A percentile compares a stretch with the other conserved stretches of the same genome.
phyloP scores from a whole-genome alignment of 192 early-diverging fungal genomes.

The Funneliformis mosseae region DNA sequence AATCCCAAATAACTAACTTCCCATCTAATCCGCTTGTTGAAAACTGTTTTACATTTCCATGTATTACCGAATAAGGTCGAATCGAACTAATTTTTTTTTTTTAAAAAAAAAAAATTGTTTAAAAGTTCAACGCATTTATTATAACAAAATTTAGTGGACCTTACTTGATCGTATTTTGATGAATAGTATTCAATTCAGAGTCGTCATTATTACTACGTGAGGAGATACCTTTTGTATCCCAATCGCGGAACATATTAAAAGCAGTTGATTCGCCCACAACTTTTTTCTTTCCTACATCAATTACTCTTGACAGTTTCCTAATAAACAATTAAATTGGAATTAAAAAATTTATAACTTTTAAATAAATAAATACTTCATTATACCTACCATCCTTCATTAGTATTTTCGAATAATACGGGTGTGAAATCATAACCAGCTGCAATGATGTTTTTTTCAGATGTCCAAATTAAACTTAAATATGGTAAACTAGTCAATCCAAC shows the following conservation, averaged over 20 bases:
- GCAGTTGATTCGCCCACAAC: conserved; percentile 66
- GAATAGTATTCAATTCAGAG: conserved; percentile 76
- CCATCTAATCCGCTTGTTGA: conserved; percentile 84
- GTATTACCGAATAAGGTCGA: conserved; percentile 54
- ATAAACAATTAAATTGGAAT: background rate
- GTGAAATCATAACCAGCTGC: conserved; percentile 94
- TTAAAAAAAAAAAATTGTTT: background rate
- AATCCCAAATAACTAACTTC: conserved; percentile 79
- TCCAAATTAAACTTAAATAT: conserved; percentile 76
- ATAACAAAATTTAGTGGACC: conserved; percentile 19
- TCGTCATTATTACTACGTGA: conserved; percentile 63
- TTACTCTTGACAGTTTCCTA: conserved; percentile 61
- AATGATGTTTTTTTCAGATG: conserved; percentile 75
- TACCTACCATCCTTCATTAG: conserved; percentile 59
- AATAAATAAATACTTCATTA: background rate
- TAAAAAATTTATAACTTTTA: background rate
- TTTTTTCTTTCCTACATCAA: conserved; percentile 83
- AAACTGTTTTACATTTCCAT: conserved; percentile 64
- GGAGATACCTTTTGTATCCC: conserved; percentile 76
- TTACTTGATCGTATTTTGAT: conserved; percentile 97
- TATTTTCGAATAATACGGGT: conserved; percentile 77
- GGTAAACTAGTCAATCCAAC: conserved; percentile 73
- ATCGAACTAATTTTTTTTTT: conserved; percentile 40
- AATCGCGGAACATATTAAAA: conserved; percentile 84
- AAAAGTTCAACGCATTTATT: background rate